phyloP scores from a whole-genome alignment of 2,329 filamentous ascomycete species.

The Sporothrix dimorphospora region DNA sequence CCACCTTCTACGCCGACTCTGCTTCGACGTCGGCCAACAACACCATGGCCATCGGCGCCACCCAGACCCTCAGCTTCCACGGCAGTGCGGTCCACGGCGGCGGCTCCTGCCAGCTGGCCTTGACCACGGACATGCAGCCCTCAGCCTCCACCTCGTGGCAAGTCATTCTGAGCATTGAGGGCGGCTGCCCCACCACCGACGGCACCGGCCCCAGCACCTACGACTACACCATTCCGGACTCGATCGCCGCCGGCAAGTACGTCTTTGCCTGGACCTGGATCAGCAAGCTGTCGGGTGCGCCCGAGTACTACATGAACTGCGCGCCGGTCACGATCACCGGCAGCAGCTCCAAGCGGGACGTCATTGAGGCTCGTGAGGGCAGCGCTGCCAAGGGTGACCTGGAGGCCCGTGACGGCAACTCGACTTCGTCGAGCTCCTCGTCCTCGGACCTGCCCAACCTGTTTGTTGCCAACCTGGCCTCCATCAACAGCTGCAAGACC shows the following conservation, averaged over 20 bases:
- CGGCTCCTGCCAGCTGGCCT: conserved; percentile 41
- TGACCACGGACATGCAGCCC: conserved; percentile 35
- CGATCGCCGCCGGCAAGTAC: conserved; percentile 44
- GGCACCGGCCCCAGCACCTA: conserved; percentile 36
- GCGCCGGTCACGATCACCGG: conserved; percentile 57
- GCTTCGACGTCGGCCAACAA: conserved; percentile 28
- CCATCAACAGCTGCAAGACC: conserved; percentile 40
- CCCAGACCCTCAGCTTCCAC: conserved; percentile 37
- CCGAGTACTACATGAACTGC: conserved; percentile 72
- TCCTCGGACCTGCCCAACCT: conserved; percentile 54
- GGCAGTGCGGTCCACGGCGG: conserved; percentile 40
- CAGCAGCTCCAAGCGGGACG: conserved; percentile 32
- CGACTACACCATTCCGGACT: conserved; percentile 38
- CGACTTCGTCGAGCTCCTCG: neutral
- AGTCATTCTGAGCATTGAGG: conserved; percentile 41
- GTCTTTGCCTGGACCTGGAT: conserved; percentile 66
- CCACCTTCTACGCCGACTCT: conserved; percentile 44
- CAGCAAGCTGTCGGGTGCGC: conserved; percentile 59
- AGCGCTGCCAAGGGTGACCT: too few species aligned
- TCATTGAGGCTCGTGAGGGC: conserved; percentile 14
- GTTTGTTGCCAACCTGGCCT: conserved; percentile 58
- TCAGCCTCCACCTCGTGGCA: conserved; percentile 37
- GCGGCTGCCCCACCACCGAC: conserved; percentile 39
- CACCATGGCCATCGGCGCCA: conserved; percentile 34
- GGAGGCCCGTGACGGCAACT: conserved; percentile 18